phyloP scores from a whole-genome alignment of 352 stramenopile species.

The Phytophthora sansomeana region DNA sequence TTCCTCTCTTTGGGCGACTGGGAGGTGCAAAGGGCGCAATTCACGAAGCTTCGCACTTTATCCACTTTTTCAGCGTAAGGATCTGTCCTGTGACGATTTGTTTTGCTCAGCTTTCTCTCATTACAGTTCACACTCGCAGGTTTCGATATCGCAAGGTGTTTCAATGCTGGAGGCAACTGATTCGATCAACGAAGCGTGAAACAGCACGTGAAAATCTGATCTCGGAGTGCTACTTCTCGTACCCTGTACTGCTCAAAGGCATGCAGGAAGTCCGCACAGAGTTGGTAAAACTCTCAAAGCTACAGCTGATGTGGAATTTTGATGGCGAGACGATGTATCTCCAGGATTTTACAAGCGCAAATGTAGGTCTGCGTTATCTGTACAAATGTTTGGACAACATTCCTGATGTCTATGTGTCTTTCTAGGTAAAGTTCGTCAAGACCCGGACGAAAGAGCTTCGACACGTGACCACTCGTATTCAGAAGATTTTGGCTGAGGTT shows the following conservation, averaged over 20 bases:
- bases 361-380: conserved; percentile 37
- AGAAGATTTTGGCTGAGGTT: conserved; percentile 46
- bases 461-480: conserved; percentile 31
- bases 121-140: conserved; percentile 21
- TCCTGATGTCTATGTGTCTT: background rate
- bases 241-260: conserved; percentile 39
- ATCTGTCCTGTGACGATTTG: background rate
- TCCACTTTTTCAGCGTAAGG: conserved; percentile 64
- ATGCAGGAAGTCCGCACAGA: conserved; percentile 48
- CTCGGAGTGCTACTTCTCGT: conserved; percentile 59
- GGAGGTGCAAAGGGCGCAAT: conserved; percentile 62
- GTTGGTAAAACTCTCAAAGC: conserved; percentile 34
- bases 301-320: conserved; percentile 61
- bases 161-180: conserved; percentile 61
- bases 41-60: conserved; percentile 39
- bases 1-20: conserved; percentile 54
- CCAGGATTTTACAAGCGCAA: conserved; percentile 40
- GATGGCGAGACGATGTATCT: conserved; percentile 43
- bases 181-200: conserved; percentile 52
- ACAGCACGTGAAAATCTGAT: conserved; percentile 51
- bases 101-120: too few relatives aligned
- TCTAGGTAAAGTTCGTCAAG: conserved; percentile 26
- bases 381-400: background rate
- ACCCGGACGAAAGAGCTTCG: conserved; percentile 40
- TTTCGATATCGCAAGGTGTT: conserved; percentile 81